A percentile compares a stretch with the other conserved stretches of the same genome.
Evolutionary conservation across 768 basidiomycete species (phyloP).

Genomic region (Boletales sp.): DNA sequence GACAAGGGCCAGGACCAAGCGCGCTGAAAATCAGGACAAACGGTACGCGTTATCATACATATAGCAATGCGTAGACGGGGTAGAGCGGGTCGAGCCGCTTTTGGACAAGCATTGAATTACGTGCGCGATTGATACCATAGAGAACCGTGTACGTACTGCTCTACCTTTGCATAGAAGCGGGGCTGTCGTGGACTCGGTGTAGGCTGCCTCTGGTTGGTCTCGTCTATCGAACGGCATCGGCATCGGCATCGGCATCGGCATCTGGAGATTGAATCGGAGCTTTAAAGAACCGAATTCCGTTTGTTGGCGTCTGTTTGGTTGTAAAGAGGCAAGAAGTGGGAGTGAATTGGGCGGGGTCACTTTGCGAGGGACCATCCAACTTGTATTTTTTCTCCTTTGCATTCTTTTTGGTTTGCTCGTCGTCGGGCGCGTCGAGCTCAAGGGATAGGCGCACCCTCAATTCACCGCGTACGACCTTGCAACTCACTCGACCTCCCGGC

Average conservation of each 20-base stretch:
- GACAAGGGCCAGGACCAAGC: background rate
- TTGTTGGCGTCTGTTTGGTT: slow-evolving; percentile 28
- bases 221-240: no score
- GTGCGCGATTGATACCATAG: background rate
- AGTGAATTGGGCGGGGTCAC: slow-evolving; percentile 11
- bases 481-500: slow-evolving; percentile 2
- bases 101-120: no score
- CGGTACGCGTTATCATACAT: slow-evolving; percentile 1
- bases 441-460: background rate
- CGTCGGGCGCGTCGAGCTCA: slow-evolving; percentile 18
- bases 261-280: slow-evolving; percentile 17
- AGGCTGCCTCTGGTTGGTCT: no score
- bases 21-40: background rate
- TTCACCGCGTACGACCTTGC: slow-evolving; percentile 4
- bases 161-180: background rate
- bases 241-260: background rate
- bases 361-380: slow-evolving; percentile 20
- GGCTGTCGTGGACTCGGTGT: no score
- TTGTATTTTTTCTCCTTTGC: slow-evolving; percentile 10
- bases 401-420: slow-evolving; percentile 8
- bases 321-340: slow-evolving; percentile 15
- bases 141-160: background rate
- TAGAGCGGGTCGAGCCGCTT: no score
- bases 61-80: background rate
- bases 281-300: slow-evolving; percentile 17